phyloP scores from a whole-genome alignment of 1,139 yeast genomes.

The Lizanozyma gosingica region DNA sequence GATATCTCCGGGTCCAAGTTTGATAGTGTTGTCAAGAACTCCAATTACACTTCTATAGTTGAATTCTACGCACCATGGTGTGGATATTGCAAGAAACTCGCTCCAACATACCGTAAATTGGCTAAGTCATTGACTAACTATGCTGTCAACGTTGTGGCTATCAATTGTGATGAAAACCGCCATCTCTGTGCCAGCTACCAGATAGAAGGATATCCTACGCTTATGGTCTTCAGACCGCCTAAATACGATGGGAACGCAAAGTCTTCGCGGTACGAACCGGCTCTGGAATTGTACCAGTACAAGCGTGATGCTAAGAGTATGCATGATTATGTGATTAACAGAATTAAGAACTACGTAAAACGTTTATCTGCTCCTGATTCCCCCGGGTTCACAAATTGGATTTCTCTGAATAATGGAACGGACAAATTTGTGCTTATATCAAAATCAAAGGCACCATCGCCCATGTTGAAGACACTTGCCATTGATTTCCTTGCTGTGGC shows the following conservation, averaged over 20 bases:
- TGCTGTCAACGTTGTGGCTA: conserved; percentile 68
- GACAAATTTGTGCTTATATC: conserved; percentile 38
- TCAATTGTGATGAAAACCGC: conserved; percentile 78
- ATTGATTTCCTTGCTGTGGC: conserved; percentile 49
- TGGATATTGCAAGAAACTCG: conserved; percentile 61
- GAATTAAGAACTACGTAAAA: conserved; percentile 67
- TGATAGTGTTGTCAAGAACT: conserved; percentile 50
- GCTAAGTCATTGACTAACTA: conserved; percentile 53
- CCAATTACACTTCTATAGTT: conserved; percentile 76
- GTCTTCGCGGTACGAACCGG: conserved; percentile 29
- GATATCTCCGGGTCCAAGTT: conserved; percentile 27
- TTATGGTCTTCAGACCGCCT: conserved; percentile 78
- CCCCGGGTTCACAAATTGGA: conserved; percentile 20
- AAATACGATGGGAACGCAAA: conserved; percentile 24
- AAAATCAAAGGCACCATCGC: conserved; percentile 40
- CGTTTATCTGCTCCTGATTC: conserved; percentile 28
- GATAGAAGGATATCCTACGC: conserved; percentile 73
- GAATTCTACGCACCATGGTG: conserved; percentile 99
- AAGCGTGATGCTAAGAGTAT: conserved; percentile 55
- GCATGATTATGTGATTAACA: conserved; percentile 46
- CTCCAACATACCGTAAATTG: conserved; percentile 49
- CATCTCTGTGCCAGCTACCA: conserved; percentile 59
- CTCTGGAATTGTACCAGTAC: conserved; percentile 61
- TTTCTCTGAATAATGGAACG: conserved; percentile 10
- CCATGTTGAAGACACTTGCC: conserved; percentile 64